Evolutionary conservation across 768 basidiomycete species (phyloP).

Genomic region (Erythrobasidium yunnanense): DNA sequence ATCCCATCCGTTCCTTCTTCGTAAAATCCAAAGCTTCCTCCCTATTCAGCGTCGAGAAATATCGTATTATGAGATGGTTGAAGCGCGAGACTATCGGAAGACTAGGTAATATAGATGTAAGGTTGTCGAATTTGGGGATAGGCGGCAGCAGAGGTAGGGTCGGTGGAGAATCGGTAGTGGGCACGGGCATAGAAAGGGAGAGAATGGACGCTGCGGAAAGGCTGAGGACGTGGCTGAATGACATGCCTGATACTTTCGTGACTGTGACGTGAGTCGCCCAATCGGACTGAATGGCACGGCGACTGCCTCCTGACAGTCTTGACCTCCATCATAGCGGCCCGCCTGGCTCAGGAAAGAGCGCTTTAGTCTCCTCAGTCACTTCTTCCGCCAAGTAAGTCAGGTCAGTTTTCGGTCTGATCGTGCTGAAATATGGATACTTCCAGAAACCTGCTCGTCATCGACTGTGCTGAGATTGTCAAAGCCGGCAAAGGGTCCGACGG

Average conservation of each 20-base stretch:
- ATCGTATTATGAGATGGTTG: slow-evolving; percentile 65
- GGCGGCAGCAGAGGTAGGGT: neutral
- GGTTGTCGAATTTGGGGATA: neutral
- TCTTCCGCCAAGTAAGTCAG: slow-evolving; percentile 35
- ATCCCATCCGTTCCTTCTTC: slow-evolving; percentile 75
- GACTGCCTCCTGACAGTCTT: neutral
- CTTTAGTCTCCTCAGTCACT: slow-evolving; percentile 40
- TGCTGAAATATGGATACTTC: too few species aligned
- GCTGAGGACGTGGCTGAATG: slow-evolving; percentile 61
- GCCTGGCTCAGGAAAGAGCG: slow-evolving; percentile 44
- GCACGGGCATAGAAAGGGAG: slow-evolving; percentile 25
- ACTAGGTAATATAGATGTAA: neutral
- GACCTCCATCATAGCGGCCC: slow-evolving; percentile 40
- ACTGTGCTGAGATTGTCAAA: slow-evolving; percentile 65
- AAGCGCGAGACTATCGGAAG: slow-evolving; percentile 53
- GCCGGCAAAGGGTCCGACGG: slow-evolving; percentile 38
- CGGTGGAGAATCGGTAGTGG: neutral
- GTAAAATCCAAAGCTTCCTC: slow-evolving; percentile 69
- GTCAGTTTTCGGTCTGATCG: too few species aligned
- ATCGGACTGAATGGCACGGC: neutral
- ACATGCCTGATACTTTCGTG: slow-evolving; percentile 46
- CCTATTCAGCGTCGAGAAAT: slow-evolving; percentile 69
- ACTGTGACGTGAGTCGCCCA: slow-evolving; percentile 35
- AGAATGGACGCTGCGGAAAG: slow-evolving; percentile 56
- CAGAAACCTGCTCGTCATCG: slow-evolving; percentile 66